These are phyloP conservation scores for Areca catechu DNA, from an alignment of 176 grass and related monocot species.

Conservation along the genomic window DNA sequence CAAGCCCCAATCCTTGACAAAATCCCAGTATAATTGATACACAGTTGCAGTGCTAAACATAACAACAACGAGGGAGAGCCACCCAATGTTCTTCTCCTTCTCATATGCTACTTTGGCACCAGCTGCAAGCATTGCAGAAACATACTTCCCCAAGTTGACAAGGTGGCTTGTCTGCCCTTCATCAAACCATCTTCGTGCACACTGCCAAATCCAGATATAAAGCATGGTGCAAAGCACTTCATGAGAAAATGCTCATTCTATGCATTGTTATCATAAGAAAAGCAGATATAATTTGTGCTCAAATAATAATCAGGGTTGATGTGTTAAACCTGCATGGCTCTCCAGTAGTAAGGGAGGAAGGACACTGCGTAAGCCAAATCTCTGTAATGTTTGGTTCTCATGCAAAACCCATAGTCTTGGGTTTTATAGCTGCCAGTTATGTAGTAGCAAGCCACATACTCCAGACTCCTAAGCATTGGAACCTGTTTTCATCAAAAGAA, in stretches of 20 bases:
- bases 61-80: slow-evolving; percentile 56
- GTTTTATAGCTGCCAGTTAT: slow-evolving; percentile 90
- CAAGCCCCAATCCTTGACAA: slow-evolving; percentile 95
- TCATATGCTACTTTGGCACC: slow-evolving; percentile 83
- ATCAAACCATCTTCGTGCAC: slow-evolving; percentile 96
- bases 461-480: slow-evolving; percentile 84
- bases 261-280: too few species aligned
- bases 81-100: slow-evolving; percentile 57
- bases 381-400: slow-evolving; percentile 80
- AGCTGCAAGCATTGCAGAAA: slow-evolving; percentile 89
- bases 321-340: slow-evolving; percentile 79
- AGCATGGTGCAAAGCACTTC: too few species aligned
- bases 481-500: slow-evolving; percentile 40
- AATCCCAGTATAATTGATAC: slow-evolving; percentile 99
- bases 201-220: slow-evolving; percentile 27
- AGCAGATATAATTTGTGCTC: too few species aligned
- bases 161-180: slow-evolving; percentile 88
- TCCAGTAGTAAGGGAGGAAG: slow-evolving; percentile 97
- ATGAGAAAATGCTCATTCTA: too few species aligned
- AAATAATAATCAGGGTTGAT: not conserved
- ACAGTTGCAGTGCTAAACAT: slow-evolving; percentile 70
- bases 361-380: slow-evolving; percentile 93
- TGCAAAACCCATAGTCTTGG: slow-evolving; percentile 94
- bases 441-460: slow-evolving; percentile 91
- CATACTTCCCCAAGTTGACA: slow-evolving; percentile 90